Base-by-base conservation (phyloP, 306 rosid genomes). In the Aeschynomene evenia region DNA sequence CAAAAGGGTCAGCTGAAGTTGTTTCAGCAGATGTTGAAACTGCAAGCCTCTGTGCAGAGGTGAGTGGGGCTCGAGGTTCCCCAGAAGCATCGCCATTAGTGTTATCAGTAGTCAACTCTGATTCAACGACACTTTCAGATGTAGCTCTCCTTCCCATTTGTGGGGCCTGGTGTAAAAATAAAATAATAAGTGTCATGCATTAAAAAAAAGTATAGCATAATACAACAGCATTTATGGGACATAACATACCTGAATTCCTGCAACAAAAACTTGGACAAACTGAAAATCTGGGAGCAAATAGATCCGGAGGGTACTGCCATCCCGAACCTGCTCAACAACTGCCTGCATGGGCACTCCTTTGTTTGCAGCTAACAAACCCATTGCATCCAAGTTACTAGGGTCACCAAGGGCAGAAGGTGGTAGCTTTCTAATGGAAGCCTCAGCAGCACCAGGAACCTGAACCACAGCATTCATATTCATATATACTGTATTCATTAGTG, bases 351-450 rank as follows among this genome's bases (percentile, higher is more conserved):
- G 88, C 16, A 77, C 83, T 34, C 99, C 99, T 68, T 86, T 95
- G 61, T 89, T 91, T 74, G 85, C 83, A 54, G 83, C 85, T 68
- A 95, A 83, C 39, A 95, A 76, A 74, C 89, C 78, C 96, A 85
- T 86, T 10, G 96, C 97, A 59, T 95, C 95, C 40, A 95, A 84
- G 86, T 87, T 91, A 83, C 89, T 84, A 62, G 96, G 82, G 72
- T 95, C 97, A 63, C 99, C 99, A 54, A 95, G 83, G 50, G 99
- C 92, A 66, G 99, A 95, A 43, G 93, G 99, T 29, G 99, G 99
- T 40, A 95, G 83, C 73, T 80, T 82, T 87, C 99, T 89, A 48
- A 89, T 66, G 24, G 99, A 80, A 59, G 84, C 88, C 85, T 94
- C 99, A 29, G 86, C 81, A 39, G 99, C 92, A 76, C 96, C 97